Base-by-base conservation (phyloP, 371 early-diverging fungal species). In the Thermomucor indicae-seudaticae region DNA sequence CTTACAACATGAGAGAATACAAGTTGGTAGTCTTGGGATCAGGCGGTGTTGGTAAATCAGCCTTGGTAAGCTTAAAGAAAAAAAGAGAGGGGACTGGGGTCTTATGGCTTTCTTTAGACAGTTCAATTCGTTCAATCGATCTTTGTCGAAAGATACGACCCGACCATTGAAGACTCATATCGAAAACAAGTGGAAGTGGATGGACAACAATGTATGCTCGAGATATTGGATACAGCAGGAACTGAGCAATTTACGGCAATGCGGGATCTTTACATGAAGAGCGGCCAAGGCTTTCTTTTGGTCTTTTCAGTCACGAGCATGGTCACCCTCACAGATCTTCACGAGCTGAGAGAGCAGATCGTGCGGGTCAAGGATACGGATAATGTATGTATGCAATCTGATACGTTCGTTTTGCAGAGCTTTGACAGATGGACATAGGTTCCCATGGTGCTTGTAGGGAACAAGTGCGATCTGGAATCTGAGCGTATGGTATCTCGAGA, bases 221-320 rank as follows among this genome's bases (percentile, higher is more conserved):
- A 93, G 64, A 90, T 93, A 54, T 70, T 93, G 42, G 93, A 93
- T 71, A 93, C 93, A 25, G 93, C 93, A 25, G 87, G 87, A 24
- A 85, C 82, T 53, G 93, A 93, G 61, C 93, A 91, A 70, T 92
- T 92, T 56, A 91, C 92, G 32, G 92, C 92, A 2, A 91, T 92
- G 90, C 85, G 92, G 39, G 94, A 93, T 65, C 70, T 92, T n/a
- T 92, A 92, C 60, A 90, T 93, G 90, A 91, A 91, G 58, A 91
- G 87, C 59, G 94, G 94, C 2, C 89, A 91, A 55, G 94, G 94
- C 2, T 93, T 93, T 55, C 72, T 91, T 23, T 70, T 93, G 22
- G 91, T 90, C n/a, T 93, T 88, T 73, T 86, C 88, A 29, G 90
- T 93, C 58, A 90, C 90, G 27, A 88, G 88, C 39, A 73, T 77